Base-by-base conservation (phyloP, 768 basidiomycete genomes). In the Mycena pura region DNA sequence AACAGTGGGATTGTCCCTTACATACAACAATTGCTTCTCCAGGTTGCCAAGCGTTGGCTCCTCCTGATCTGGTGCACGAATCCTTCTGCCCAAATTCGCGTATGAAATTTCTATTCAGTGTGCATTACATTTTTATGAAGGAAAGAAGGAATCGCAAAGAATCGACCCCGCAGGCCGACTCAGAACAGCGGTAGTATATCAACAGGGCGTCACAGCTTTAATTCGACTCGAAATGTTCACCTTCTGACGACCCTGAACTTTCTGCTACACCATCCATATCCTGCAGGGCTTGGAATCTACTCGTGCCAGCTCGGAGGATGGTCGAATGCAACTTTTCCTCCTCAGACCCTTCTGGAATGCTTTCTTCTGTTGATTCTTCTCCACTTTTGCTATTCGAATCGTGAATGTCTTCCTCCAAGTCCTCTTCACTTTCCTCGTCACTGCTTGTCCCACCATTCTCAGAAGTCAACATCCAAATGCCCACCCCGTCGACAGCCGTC, bases 401-500 rank as follows among this genome's bases (percentile, higher is more conserved):
- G 19, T 71, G 71, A 5, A 64, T 64, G 19, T 62, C 65, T 27
- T 69, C 75, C 11, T 68, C 66, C 40, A 68, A 73, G 15, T 76
- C 77, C 2, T 68, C 74, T 24, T 72, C 75, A 31, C 69, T 73
- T 19, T 76, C 74, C 5, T 74, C 74, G 14, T 74, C 74, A 34
- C 59, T 57, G 32, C 72, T 73, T 47, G 77, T 69, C 55, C 78
- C 76, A 6, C 64, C 68, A 3, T 67, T 69, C 53, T 74, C 76
- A 1, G 59, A 67, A 29, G 76, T 73, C 46, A 78, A 77, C 50
- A 90, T 79, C 88, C 88, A 89, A 60, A 91, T 83, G 1, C 90
- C 88, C 38, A 72, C 66, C 10, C 73, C 79, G 27, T 71, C 68
- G 8, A 69, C n/a, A n/a, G n/a, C 70, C n/a, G 60, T 68, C 45